These are phyloP conservation scores for Alternaria tenuissima DNA, from an alignment of 2,329 filamentous ascomycete genomes.

Conservation along the genomic window DNA sequence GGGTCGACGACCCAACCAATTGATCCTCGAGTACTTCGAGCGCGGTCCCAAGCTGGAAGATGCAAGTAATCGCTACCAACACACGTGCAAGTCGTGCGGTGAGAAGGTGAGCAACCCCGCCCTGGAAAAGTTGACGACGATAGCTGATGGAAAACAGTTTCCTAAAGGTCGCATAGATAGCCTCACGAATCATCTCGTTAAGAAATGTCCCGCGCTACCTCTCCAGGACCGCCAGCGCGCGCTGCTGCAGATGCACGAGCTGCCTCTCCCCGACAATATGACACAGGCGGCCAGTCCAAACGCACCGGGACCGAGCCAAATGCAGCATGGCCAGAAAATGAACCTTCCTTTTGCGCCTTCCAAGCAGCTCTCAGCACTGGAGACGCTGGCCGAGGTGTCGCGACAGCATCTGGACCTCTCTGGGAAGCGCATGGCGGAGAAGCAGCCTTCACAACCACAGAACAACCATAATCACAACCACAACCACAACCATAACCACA, in stretches of 20 bases:
- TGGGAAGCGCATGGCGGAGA: constrained; percentile 53
- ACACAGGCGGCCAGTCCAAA: constrained; percentile 30
- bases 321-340: constrained; percentile 43
- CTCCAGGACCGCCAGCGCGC: constrained; percentile 78
- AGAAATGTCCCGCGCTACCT: constrained; percentile 83
- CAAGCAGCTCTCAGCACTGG: constrained; percentile 79
- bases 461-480: constrained; percentile 3
- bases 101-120: constrained; percentile 63
- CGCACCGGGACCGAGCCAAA: constrained; percentile 22
- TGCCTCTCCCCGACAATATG: constrained; percentile 58
- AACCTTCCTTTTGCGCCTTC: constrained; percentile 55
- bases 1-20: constrained; percentile 83
- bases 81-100: constrained; percentile 88
- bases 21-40: constrained; percentile 89
- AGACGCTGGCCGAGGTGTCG: constrained; percentile 88
- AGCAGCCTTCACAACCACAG: constrained; percentile 37
- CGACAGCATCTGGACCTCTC: constrained; percentile 71
- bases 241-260: constrained; percentile 74
- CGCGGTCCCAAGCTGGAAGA: constrained; percentile 86
- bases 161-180: constrained; percentile 89
- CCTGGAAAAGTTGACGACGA: constrained; percentile 18
- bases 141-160: constrained; percentile 60
- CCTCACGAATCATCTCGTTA: constrained; percentile 80
- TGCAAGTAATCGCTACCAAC: constrained; percentile 89
- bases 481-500: constrained; percentile 7